Evolutionary conservation across 1,139 yeast species (phyloP), one percentile per base, ranked within the genome.

Genomic region (Zygosaccharomyces pseudobailii): DNA sequence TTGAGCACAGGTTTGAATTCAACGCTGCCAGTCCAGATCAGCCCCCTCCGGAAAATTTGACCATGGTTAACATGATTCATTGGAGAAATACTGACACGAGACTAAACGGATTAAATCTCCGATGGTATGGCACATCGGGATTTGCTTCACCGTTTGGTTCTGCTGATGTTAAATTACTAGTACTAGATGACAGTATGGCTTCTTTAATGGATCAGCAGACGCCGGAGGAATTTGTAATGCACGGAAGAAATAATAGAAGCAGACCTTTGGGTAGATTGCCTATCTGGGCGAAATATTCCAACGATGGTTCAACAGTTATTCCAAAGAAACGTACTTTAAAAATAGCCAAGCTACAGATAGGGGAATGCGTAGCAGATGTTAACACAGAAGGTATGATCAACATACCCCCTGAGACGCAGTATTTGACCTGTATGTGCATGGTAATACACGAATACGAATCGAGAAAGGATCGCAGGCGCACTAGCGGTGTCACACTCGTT

Each of bases 341-440:
- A 44, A 53, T 63, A 30, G 72, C 71, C 4, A 63, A 62, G 33
- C 49, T 68, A 17, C 61, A 61, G 40, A 48, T 66, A 10, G 55
- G 61, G 8, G 71, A 67, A 42, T 42, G 40, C 4, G 39, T 42
- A 9, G 43, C 50, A 22, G 47, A 47, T 32, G 4, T 33, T 6
- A 20, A 35, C 10, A 43, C 49, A 6, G 51, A 53, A 13, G 58
- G 61, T 7, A 49, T 60, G 2, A 21, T 49, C n/a, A 55, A 56
- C 25, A 55, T 68, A 6, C 65, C 71, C 0, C 62, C 62, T 54
- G 55, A 56, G 35, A 61, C 70, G 2, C 55, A 63, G 42, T 64
- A 66, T 5, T 43, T 67, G 25, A 60, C 68, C 0, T 67, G 71
- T 48, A 67, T 68, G 70, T 57, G 69, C 7, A 51, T 69, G 60